phyloP scores from a whole-genome alignment of 2,329 filamentous ascomycete species.

The Ceratocystis harringtonii region DNA sequence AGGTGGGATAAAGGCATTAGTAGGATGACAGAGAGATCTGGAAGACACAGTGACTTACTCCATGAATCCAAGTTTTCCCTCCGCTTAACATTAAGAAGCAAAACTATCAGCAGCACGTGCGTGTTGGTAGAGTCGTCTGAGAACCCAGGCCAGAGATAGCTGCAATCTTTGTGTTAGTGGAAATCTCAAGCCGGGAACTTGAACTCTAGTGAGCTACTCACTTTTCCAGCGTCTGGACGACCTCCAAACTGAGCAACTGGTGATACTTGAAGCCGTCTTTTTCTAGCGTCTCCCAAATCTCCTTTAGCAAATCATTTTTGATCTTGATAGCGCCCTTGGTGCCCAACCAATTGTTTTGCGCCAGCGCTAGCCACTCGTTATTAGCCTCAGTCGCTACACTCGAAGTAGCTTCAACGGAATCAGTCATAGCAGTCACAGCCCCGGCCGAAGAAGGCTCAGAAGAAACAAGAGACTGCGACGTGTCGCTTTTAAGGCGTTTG shows the following conservation, averaged over 20 bases:
- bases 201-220: constrained; percentile 26
- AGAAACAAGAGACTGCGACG: constrained; percentile 8
- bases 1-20: constrained; percentile 9
- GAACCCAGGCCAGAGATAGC: constrained; percentile 92
- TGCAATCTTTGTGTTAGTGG: constrained; percentile 24
- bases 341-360: constrained; percentile 73
- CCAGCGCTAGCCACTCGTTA: constrained; percentile 58
- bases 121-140: constrained; percentile 78
- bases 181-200: constrained; percentile 19
- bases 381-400: constrained; percentile 58
- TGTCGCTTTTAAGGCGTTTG: constrained; percentile 42
- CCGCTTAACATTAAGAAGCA: constrained; percentile 78
- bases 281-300: constrained; percentile 81
- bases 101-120: constrained; percentile 72
- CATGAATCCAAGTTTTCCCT: constrained; percentile 78
- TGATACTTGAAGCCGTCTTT: constrained; percentile 63
- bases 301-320: constrained; percentile 74
- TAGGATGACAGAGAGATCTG: background rate
- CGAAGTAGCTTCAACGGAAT: constrained; percentile 29
- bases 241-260: constrained; percentile 71
- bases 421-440: constrained; percentile 26
- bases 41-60: constrained; percentile 37
- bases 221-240: constrained; percentile 78
- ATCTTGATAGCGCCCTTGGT: constrained; percentile 52
- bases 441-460: constrained; percentile 19